Evolutionary conservation across 345 rosid genomes (phyloP).

Genomic region (Eucalyptus sp.): DNA sequence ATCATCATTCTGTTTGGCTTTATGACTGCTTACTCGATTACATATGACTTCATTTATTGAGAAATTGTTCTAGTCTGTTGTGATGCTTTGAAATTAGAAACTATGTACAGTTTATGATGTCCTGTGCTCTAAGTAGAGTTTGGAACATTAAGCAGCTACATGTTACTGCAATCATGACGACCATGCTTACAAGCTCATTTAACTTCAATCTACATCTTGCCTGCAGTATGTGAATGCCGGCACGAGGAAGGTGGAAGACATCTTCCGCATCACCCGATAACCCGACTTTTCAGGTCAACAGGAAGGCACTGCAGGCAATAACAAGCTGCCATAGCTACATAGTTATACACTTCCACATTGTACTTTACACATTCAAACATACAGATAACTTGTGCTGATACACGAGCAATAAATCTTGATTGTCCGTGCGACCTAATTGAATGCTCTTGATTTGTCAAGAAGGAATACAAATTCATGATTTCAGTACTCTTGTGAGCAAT

Average conservation of each 20-base stretch:
- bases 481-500: not conserved
- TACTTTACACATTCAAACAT: not conserved
- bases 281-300: not conserved
- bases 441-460: not conserved
- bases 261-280: slow-evolving; percentile 31
- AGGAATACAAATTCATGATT: not conserved
- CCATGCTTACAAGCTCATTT: not conserved
- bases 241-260: slow-evolving; percentile 22
- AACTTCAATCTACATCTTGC: not conserved
- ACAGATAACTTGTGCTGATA: not conserved
- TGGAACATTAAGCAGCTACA: not conserved
- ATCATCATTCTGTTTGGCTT: not conserved
- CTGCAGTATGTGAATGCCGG: slow-evolving; percentile 40
- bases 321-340: not conserved
- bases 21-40: not conserved
- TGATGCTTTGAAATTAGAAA: not conserved
- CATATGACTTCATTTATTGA: not conserved
- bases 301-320: not conserved
- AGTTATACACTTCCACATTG: not conserved
- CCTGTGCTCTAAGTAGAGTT: not conserved
- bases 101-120: not conserved
- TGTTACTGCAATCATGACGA: not conserved
- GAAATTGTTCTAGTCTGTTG: not conserved
- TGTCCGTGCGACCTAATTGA: not conserved
- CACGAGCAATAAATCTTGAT: not conserved